These are phyloP conservation scores for Graphilbum fragrans DNA, from an alignment of 2,329 filamentous ascomycete genomes.

Conservation along the genomic window DNA sequence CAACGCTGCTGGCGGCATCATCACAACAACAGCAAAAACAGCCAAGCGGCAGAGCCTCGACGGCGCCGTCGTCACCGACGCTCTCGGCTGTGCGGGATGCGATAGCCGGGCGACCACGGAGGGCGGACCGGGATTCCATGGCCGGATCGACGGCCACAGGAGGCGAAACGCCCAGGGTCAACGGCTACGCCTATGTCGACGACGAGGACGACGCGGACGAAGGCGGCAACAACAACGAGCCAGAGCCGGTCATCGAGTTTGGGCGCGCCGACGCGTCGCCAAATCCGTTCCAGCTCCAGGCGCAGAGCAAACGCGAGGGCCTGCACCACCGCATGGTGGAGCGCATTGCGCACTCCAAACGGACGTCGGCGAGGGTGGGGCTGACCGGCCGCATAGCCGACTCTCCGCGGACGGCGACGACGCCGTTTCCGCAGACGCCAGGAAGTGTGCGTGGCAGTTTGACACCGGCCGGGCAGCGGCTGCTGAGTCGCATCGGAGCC, in stretches of 20 bases:
- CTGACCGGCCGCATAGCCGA: constrained; percentile 45
- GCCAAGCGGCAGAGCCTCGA: neutral
- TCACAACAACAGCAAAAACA: neutral
- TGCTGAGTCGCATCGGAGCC: constrained; percentile 36
- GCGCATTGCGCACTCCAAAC: constrained; percentile 60
- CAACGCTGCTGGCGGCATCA: constrained; percentile 16
- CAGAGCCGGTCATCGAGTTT: constrained; percentile 37
- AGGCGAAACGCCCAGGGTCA: constrained; percentile 76
- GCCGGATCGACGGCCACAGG: constrained; percentile 15
- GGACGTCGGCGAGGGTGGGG: constrained; percentile 44
- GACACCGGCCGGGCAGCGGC: constrained; percentile 62
- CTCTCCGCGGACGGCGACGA: constrained; percentile 37
- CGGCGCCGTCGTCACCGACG: constrained; percentile 62
- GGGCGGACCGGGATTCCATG: constrained; percentile 46
- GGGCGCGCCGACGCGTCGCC: constrained; percentile 49
- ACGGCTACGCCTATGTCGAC: constrained; percentile 90
- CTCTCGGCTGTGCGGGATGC: constrained; percentile 76
- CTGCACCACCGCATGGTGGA: constrained; percentile 84
- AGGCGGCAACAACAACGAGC: constrained; percentile 11
- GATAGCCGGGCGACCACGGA: constrained; percentile 59
- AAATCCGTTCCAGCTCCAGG: constrained; percentile 71
- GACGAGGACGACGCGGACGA: constrained; percentile 47
- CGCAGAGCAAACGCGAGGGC: constrained; percentile 64
- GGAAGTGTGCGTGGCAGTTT: constrained; percentile 41
- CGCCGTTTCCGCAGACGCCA: constrained; percentile 57